Conservation (phyloP, 1,284 basidiomycete species). For the Tremellales sp. region DNA sequence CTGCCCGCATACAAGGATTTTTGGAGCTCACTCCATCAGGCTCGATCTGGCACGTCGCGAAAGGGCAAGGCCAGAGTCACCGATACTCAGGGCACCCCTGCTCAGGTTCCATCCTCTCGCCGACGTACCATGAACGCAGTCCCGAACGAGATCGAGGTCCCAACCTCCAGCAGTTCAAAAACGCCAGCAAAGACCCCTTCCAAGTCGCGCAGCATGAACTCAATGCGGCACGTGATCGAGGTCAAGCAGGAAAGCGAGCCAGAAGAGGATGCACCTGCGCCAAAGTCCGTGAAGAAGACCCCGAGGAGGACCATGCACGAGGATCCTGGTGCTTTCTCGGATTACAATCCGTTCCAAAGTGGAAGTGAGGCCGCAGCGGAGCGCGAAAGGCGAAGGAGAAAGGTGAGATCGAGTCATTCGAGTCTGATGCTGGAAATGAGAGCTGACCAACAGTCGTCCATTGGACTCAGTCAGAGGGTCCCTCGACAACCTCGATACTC, state of each 20-base stretch:
- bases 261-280: slow-evolving; percentile 50
- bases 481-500: slow-evolving; percentile 23
- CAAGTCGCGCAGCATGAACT: slow-evolving; percentile 11
- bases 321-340: slow-evolving; percentile 49
- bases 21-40: too few species aligned
- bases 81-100: too few species aligned
- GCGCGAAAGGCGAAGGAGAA: slow-evolving; percentile 38
- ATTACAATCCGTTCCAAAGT: slow-evolving; percentile 55
- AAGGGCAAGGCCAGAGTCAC: too few species aligned
- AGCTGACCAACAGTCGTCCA: slow-evolving; percentile 23
- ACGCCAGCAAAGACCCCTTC: slow-evolving; percentile 2
- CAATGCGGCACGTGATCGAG: slow-evolving; percentile 15
- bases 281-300: slow-evolving; percentile 17
- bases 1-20: too few species aligned
- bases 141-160: too few species aligned
- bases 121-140: too few species aligned
- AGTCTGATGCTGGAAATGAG: too few species aligned
- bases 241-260: slow-evolving; percentile 65
- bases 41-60: too few species aligned
- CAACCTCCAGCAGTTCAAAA: too few species aligned
- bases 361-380: slow-evolving; percentile 50
- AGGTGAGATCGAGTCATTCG: slow-evolving; percentile 30
- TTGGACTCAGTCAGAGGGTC: slow-evolving; percentile 16
- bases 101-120: too few species aligned
- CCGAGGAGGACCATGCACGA: slow-evolving; percentile 22